Base-by-base conservation (phyloP, 2,329 filamentous ascomycete species). In the Xylaria sp. region DNA sequence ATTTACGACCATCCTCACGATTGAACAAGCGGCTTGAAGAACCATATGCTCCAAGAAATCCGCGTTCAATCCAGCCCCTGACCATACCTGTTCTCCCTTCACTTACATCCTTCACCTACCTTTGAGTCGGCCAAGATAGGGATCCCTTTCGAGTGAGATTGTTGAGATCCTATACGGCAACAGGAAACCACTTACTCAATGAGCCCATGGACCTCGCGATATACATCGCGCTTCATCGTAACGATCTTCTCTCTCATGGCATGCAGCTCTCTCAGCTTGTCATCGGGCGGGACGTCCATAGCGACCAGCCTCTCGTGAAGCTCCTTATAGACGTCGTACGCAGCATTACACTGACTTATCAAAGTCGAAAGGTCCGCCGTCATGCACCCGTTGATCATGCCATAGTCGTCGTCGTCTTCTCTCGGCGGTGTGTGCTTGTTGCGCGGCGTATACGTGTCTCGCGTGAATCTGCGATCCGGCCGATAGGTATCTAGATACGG, bases 401-500 rank as follows among this genome's bases (percentile, higher is more conserved):
- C 46, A 30, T 30, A 30, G n/a, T 44, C 13, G 4, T 46, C 46
- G 11, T 23, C 34, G 2, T 56, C 23, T 3, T 46, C 13, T 16
- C 55, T 44, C 16, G 39, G 47, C 7, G 52, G 55, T 5, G 52
- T 54, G 13, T 34, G 16, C 23, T 34, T 35, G 7, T 35, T 35
- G 10, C 53, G 46, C 4, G 54, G 49, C 19, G 55, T 56, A 18
- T 58, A 58, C 37, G 57, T 54, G 39, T 62, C 54, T 5, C 39
- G 8, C 6, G 19, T 30, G 4, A 47, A 8, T 23, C 57, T 49
- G 5, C 16, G 10, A 10, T 52, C 19, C 44, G 62, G 62, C 3
- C 62, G 57, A 52, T 64, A 64, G 16, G 59, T 64, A 23, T 62
- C 60, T 60, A 60, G 10, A 42, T 59, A 64, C 16, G 62, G 62